phyloP scores from a whole-genome alignment of 352 stramenopile genomes.

The Blastocystis sp. region DNA sequence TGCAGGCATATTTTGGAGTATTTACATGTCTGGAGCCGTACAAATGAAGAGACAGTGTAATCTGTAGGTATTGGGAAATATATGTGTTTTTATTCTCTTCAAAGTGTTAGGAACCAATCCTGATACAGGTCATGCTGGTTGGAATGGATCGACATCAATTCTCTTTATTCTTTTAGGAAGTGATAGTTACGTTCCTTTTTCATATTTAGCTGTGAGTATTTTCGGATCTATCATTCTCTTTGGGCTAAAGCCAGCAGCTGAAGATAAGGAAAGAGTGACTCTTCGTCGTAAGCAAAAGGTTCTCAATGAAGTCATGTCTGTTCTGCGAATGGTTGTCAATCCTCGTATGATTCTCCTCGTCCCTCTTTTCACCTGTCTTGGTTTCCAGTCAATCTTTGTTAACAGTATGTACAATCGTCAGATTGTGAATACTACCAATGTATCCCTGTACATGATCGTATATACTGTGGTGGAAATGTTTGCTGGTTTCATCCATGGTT shows the following conservation, averaged over 20 bases:
- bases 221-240: conserved; percentile 41
- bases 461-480: conserved; percentile 44
- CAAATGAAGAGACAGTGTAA: neutral
- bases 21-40: conserved; percentile 66
- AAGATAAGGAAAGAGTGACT: neutral
- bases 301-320: neutral
- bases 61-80: conserved; percentile 43
- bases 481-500: conserved; percentile 22
- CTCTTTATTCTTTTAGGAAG: conserved; percentile 50
- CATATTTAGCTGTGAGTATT: conserved; percentile 41
- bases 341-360: neutral
- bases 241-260: neutral
- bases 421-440: conserved; percentile 28
- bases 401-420: conserved; percentile 68
- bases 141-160: conserved; percentile 56
- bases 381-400: conserved; percentile 64
- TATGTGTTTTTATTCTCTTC: conserved; percentile 32
- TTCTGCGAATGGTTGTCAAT: neutral
- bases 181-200: neutral
- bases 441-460: conserved; percentile 59
- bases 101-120: conserved; percentile 4
- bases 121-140: neutral
- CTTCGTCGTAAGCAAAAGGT: neutral
- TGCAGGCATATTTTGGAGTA: conserved; percentile 64
- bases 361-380: conserved; percentile 45